Evolutionary conservation across 805 yeast genomes (phyloP), one percentile per base, ranked within the genome.

Genomic region (Isabelozyma heimii): DNA sequence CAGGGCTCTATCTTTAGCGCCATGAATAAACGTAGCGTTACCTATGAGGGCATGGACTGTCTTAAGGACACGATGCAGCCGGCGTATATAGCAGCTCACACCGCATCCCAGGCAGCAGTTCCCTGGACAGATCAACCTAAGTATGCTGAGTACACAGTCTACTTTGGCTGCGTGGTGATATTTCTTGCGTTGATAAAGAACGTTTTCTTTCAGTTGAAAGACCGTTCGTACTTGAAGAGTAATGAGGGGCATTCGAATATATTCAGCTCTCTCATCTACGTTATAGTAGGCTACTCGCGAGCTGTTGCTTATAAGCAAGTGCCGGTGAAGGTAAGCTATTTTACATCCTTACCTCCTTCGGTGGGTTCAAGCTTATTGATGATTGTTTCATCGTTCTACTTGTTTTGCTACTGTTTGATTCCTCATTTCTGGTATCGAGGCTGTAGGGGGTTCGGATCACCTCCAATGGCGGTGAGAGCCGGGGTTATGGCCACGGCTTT

Each of bases 401-500:
- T 71, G 63, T 45, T 61, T 57, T 46, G 71, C 48, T 58, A 74
- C 38, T 76, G 75, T 52, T 70, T 60, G n/a, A 62, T 66, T 2
- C 84, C 85, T 6, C 79, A 75, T 46, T 70, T 71, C 43, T 80
- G 77, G 73, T 77, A 76, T 52, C 63, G 84, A 48, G 79, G 63
- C 0, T 82, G 86, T 58, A 35, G 63, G 4, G 82, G 81, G 0
- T 81, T 80, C 60, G 86, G 85, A 1, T 69, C 82, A 3, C 82
- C 85, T n/a, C 85, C 85, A 8, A 50, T 82, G 35, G 82, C 82
- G 0, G 75, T 78, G 1, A 61, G 85, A 43, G 67, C 84, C 1
- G 85, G 84, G 2, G 51, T 79, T 27, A 73, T 76, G 74, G 73
- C 80, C 1, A 64, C 72, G 30, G 81, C 82, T 0, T 61, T 80